Base-by-base conservation (phyloP, 257 asterid genomes). In the Solanum sitiens region DNA sequence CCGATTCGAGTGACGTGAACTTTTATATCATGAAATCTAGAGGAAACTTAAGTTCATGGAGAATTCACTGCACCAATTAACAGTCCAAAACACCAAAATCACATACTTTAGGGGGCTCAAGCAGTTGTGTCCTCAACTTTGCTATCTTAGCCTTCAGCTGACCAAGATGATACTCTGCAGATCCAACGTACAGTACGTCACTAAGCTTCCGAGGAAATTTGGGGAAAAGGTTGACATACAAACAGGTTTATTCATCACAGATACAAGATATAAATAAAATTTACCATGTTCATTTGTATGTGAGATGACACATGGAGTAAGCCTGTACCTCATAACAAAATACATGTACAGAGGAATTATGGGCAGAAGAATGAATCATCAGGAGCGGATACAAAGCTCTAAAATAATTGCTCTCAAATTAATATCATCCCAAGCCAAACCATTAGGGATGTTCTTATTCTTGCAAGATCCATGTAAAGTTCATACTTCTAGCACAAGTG, bases 71-170 rank as follows among this genome's bases (percentile, higher is more conserved):
- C 53, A 74, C 83, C 83, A 74, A 74, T 37, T 37, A 37, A 74
- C 83, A 37, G 32, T 74, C 47, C 0, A 14, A 11, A 74, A 74
- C 53, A 74, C 11, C 30, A 74, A 74, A 87, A 27, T 9, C 27
- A 75, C 94, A 23, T 93, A 95, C 99, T 92, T 97, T 97, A 32
- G 99, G 98, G 73, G 99, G 99, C 94, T 97, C 99, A 93, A 97
- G 91, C 44, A 97, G 90, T 80, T 97, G 98, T 50, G 98, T 97
- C 96, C 99, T 95, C 92, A 97, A 93, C 95, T 97, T 97, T 23
- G 99, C 99, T 90, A 97, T 93, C 94, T 95, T 97, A 83, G 99
- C 99, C 94, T 97, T 97, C 90, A 95, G 98, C 92, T 97, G 98
- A 84, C 99, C 98, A 95, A 97, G 92, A 91, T 97, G 99, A 92